Evolutionary conservation across 768 basidiomycete genomes (phyloP).

Genomic region (Trametes maxima): DNA sequence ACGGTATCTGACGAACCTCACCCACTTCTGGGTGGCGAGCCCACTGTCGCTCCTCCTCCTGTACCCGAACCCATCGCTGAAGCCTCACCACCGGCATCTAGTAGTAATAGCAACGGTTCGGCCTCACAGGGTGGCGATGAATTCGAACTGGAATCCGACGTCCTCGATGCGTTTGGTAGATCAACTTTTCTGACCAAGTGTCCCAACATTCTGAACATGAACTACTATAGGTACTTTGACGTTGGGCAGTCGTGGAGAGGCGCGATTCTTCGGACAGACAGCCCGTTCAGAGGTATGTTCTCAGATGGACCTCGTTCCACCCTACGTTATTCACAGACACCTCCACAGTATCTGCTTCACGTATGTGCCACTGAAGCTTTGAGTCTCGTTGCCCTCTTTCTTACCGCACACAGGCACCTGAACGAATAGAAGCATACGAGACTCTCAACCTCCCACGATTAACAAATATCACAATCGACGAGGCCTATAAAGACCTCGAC

Average conservation of each 20-base stretch:
- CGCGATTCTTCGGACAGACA: constrained; percentile 62
- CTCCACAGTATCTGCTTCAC: constrained; percentile 55
- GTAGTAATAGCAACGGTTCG: not conserved
- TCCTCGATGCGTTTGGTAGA: constrained; percentile 46
- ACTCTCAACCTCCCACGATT: constrained; percentile 39
- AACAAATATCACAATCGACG: constrained; percentile 40
- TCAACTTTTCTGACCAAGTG: not conserved
- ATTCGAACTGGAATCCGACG: not conserved
- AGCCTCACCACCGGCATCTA: not conserved
- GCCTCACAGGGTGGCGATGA: not conserved
- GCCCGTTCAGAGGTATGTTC: constrained; percentile 64
- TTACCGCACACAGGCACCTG: constrained; percentile 30
- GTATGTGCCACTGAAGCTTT: constrained; percentile 32
- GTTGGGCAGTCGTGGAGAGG: constrained; percentile 54
- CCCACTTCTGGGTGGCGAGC: constrained; percentile 44
- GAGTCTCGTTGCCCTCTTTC: not conserved
- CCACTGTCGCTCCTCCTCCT: not conserved
- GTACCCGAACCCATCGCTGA: not conserved
- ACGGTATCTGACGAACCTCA: constrained; percentile 51
- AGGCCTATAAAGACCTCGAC: constrained; percentile 33
- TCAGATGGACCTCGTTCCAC: not conserved
- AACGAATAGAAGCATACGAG: constrained; percentile 21
- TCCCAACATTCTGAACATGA: not conserved
- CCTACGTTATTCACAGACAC: not conserved
- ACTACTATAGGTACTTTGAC: constrained; percentile 54